Evolutionary conservation across 805 yeast species (phyloP).

Genomic region (Clavispora vitiphila): DNA sequence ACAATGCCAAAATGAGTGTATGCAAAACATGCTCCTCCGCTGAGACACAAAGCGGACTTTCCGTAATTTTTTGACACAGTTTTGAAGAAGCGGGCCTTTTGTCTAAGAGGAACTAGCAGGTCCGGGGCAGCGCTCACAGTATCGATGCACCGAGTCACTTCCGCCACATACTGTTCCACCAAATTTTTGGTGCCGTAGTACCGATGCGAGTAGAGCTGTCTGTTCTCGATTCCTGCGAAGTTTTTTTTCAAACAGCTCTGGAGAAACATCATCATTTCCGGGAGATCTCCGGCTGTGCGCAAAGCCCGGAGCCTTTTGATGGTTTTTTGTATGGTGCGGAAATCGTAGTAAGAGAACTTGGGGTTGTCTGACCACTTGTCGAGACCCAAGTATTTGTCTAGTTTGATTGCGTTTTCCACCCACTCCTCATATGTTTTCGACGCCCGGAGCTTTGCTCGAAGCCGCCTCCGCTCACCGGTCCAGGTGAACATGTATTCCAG

Average conservation of each 20-base stretch:
- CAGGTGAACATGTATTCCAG: slow-evolving; percentile 58
- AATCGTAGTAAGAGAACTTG: slow-evolving; percentile 63
- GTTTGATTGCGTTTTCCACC: slow-evolving; percentile 49
- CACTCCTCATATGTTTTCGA: slow-evolving; percentile 58
- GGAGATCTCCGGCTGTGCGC: slow-evolving; percentile 25
- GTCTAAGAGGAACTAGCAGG: slow-evolving; percentile 27
- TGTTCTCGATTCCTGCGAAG: slow-evolving; percentile 75
- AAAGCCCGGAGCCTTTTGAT: slow-evolving; percentile 36
- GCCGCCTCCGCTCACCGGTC: slow-evolving; percentile 50
- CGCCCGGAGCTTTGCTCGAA: slow-evolving; percentile 46
- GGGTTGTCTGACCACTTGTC: slow-evolving; percentile 62
- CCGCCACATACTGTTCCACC: slow-evolving; percentile 49
- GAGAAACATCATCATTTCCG: slow-evolving; percentile 49
- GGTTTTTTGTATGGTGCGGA: slow-evolving; percentile 49
- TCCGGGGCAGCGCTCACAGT: slow-evolving; percentile 32
- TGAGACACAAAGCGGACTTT: slow-evolving; percentile 62
- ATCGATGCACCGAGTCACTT: slow-evolving; percentile 46
- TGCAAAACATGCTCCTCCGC: slow-evolving; percentile 80
- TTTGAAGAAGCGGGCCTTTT: slow-evolving; percentile 51
- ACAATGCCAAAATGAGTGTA: slow-evolving; percentile 74
- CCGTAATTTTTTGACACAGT: slow-evolving; percentile 63
- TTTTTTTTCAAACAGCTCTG: slow-evolving; percentile 67
- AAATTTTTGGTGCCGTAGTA: slow-evolving; percentile 69
- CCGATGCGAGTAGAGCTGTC: slow-evolving; percentile 64
- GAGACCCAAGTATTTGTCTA: slow-evolving; percentile 56